These are phyloP conservation scores for Chalciporus sp. DNA, from an alignment of 1,284 basidiomycete species.

Conservation along the genomic window DNA sequence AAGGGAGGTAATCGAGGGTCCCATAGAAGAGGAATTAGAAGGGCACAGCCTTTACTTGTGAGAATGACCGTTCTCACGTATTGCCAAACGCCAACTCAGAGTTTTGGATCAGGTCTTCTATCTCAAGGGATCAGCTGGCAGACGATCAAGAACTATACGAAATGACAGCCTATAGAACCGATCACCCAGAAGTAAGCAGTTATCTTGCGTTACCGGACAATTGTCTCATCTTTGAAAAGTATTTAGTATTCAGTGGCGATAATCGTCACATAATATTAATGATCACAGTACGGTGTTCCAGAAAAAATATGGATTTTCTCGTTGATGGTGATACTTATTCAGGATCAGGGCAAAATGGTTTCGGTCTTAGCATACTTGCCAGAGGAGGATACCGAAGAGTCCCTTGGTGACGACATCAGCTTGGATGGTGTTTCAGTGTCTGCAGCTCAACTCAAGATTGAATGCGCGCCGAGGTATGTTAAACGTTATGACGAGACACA, in stretches of 20 bases:
- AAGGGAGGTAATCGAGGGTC: slow-evolving; percentile 25
- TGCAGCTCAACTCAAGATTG: slow-evolving; percentile 18
- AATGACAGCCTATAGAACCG: slow-evolving; percentile 26
- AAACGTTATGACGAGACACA: not conserved
- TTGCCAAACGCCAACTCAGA: slow-evolving; percentile 3
- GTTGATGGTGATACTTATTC: slow-evolving; percentile 9
- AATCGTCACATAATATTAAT: slow-evolving; percentile 26
- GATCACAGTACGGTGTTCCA: slow-evolving; percentile 25
- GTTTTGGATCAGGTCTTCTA: slow-evolving; percentile 33
- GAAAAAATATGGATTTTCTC: not conserved
- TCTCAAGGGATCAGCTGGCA: slow-evolving; percentile 41
- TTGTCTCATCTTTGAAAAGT: slow-evolving; percentile 16
- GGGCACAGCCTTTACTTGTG: slow-evolving; percentile 35
- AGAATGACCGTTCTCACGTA: slow-evolving; percentile 1
- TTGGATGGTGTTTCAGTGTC: slow-evolving; percentile 23
- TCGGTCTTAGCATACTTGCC: slow-evolving; percentile 28
- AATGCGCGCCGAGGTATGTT: slow-evolving; percentile 32
- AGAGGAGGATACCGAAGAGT: slow-evolving; percentile 26
- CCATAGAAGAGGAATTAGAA: slow-evolving; percentile 23
- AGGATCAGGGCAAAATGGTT: slow-evolving; percentile 33
- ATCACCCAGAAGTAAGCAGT: slow-evolving; percentile 23
- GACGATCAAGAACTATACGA: slow-evolving; percentile 40
- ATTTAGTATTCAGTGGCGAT: slow-evolving; percentile 29
- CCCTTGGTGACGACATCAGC: slow-evolving; percentile 11
- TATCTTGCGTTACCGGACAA: not conserved